Conservation (phyloP, 2,329 filamentous ascomycete genomes). For the Aspergillus candidus region DNA sequence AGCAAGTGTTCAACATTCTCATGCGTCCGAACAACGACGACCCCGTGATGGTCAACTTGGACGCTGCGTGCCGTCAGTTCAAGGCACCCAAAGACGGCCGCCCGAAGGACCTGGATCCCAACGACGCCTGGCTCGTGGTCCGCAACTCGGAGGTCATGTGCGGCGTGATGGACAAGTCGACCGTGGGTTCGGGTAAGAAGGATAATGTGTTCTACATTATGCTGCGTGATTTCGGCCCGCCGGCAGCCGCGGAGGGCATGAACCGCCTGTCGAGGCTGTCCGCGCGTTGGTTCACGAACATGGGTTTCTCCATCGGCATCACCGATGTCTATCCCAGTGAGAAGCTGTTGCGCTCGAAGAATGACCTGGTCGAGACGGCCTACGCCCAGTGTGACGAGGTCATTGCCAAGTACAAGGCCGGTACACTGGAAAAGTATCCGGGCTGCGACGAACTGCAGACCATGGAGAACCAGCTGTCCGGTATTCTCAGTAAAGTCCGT, state of each 20-base stretch:
- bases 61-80: constrained; percentile 82
- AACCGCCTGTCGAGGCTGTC: constrained; percentile 88
- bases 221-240: constrained; percentile 86
- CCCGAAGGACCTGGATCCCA: constrained; percentile 62
- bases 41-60: constrained; percentile 79
- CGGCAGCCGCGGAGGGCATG: constrained; percentile 85
- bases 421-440: constrained; percentile 75
- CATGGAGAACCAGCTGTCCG: constrained; percentile 82
- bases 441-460: constrained; percentile 90
- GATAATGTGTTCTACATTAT: constrained; percentile 97
- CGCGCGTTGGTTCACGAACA: constrained; percentile 78
- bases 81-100: constrained; percentile 35
- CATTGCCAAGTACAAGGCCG: constrained; percentile 71
- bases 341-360: constrained; percentile 65
- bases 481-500: constrained; percentile 86
- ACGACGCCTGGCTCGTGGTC: constrained; percentile 86
- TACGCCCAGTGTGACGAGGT: constrained; percentile 77
- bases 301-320: constrained; percentile 93
- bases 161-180: constrained; percentile 95
- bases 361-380: constrained; percentile 67
- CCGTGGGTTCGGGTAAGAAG: constrained; percentile 95
- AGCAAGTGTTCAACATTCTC: constrained; percentile 88
- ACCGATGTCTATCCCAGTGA: constrained; percentile 84
- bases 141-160: constrained; percentile 98
- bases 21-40: constrained; percentile 84